Conservation (phyloP, 139 green algal genomes). For the Chlamydomonas applanata region DNA sequence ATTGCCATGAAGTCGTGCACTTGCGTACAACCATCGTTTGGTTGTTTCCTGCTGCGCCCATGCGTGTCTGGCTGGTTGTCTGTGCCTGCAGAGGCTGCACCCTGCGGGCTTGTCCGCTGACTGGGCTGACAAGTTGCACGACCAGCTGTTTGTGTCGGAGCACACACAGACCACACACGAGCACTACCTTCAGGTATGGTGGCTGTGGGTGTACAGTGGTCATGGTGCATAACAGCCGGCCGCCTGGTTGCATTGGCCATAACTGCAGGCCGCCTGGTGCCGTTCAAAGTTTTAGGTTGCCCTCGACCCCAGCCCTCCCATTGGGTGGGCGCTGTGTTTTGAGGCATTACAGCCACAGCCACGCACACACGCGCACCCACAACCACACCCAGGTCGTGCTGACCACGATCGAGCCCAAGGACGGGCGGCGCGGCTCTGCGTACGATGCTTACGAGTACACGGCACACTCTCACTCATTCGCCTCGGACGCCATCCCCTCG, state of each 20-base stretch:
- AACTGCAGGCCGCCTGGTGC: no score
- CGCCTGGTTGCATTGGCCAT: neutral
- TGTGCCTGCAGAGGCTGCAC: slow-evolving; percentile 57
- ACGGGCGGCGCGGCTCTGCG: slow-evolving; percentile 6
- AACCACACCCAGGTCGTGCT: slow-evolving; percentile 77
- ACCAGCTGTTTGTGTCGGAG: slow-evolving; percentile 61
- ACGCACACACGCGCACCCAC: no score
- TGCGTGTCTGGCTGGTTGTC: slow-evolving; percentile 3
- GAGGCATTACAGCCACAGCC: no score
- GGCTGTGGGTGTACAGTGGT: neutral
- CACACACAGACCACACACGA: slow-evolving; percentile 77
- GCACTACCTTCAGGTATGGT: slow-evolving; percentile 81
- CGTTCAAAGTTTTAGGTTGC: neutral
- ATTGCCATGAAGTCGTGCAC: no score
- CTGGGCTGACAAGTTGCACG: slow-evolving; percentile 86
- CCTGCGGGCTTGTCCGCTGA: slow-evolving; percentile 74
- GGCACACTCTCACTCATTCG: slow-evolving; percentile 83
- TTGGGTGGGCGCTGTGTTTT: neutral
- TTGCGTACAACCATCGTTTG: neutral
- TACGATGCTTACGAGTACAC: slow-evolving; percentile 93
- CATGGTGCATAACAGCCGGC: no score
- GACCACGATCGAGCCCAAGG: slow-evolving; percentile 70
- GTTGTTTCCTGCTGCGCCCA: neutral
- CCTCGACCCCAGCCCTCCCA: neutral
- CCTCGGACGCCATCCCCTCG: slow-evolving; percentile 59